These are phyloP conservation scores for Phyllostachys edulis DNA, from an alignment of 176 grass and related monocot genomes.

Conservation along the genomic window DNA sequence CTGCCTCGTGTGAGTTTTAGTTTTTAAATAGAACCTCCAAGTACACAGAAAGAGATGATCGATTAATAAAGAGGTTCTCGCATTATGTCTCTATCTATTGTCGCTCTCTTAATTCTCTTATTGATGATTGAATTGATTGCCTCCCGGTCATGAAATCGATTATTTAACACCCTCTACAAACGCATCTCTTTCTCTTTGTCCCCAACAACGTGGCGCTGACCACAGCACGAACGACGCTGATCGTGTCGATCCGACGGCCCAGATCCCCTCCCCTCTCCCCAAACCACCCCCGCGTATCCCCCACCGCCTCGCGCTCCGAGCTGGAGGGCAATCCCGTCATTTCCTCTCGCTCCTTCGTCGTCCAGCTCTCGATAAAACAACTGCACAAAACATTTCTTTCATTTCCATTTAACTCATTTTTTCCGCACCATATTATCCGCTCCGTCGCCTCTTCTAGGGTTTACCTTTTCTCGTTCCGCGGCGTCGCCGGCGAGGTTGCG, in stretches of 20 bases:
- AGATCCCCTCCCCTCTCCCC: neutral
- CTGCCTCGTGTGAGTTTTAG: too few relatives aligned
- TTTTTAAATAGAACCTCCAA: too few relatives aligned
- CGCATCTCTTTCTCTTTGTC: neutral
- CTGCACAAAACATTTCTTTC: neutral
- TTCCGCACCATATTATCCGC: slow-evolving; percentile 12
- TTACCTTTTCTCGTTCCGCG: neutral
- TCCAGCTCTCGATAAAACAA: neutral
- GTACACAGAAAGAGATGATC: too few relatives aligned
- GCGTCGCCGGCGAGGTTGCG: neutral
- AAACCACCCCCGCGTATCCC: neutral
- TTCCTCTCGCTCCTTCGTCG: neutral
- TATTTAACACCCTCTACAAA: too few relatives aligned
- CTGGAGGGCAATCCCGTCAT: neutral
- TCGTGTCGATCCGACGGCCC: neutral
- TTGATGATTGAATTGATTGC: too few relatives aligned
- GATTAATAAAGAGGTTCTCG: too few relatives aligned
- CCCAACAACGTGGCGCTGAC: neutral
- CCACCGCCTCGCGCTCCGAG: neutral
- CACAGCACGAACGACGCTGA: neutral
- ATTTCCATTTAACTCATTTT: slow-evolving; percentile 13
- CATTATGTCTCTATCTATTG: too few relatives aligned
- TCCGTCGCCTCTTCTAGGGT: slow-evolving; percentile 35
- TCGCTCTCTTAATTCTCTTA: too few relatives aligned
- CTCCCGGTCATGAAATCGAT: too few relatives aligned